Evolutionary conservation across 140 eudicot genomes (phyloP), one percentile per base, ranked within the genome.

Genomic region (Eryngium alpinum): DNA sequence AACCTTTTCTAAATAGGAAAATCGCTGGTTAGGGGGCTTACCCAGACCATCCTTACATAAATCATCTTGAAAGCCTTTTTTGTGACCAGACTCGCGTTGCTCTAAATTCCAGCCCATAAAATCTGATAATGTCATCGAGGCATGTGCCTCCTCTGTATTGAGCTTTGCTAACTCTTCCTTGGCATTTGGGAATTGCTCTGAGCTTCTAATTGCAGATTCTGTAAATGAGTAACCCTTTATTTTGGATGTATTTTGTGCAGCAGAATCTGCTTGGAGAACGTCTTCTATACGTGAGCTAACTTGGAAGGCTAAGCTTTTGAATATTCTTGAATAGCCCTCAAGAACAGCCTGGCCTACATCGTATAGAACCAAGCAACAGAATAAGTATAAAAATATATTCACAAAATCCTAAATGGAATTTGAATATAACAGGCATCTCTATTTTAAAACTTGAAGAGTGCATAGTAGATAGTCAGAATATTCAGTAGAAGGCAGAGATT

Each of bases 71-170:
- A 60, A 46, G 65, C 24, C 85, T 67, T 77, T 85, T 31, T 31
- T 82, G 31, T 29, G 46, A 29, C 79, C 50, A 10, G 50, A 34
- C 19, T 85, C 85, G 91, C 73, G 83, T 88, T 84, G 84, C 50
- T 85, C 96, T 25, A 86, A 72, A 62, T 85, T 87, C 97, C 93
- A 92, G 12, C 96, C 96, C 87, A 90, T 89, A 77, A 90, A 73
- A 88, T 92, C 96, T 0, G 86, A 85, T 22, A 73, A 81, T 81
- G 96, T 90, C 86, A 85, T 87, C n/a, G 96, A 89, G 28, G 81
- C 72, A 77, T 91, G 90, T 59, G 91, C 79, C 72, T 77, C 87
- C 25, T 38, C 59, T 5, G 86, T 84, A 78, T 71, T 79, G 34
- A 74, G 38, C 80, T 81, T 76, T 73, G 80, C 89, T 18, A 59